Evolutionary conservation across 306 rosid species (phyloP).

Genomic region (Lagenaria siceraria): DNA sequence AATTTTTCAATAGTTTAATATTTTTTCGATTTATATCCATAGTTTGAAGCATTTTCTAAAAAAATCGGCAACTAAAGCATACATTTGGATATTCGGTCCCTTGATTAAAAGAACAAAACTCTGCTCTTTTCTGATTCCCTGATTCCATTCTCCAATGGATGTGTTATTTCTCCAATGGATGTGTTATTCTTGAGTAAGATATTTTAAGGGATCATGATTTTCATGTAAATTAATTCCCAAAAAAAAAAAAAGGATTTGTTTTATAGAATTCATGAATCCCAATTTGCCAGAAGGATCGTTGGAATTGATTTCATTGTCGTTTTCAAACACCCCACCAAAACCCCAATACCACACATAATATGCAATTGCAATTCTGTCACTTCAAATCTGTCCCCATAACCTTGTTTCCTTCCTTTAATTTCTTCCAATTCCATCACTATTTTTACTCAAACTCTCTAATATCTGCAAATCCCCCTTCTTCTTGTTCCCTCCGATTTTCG

Average conservation of each 20-base stretch:
- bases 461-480: neutral
- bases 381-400: neutral
- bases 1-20: no score
- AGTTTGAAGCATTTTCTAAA: no score
- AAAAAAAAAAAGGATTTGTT: neutral
- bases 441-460: neutral
- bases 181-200: neutral
- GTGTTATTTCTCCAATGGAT: neutral
- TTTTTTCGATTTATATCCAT: no score
- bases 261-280: neutral
- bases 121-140: neutral
- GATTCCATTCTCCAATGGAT: neutral
- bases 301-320: neutral
- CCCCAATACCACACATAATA: neutral
- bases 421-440: neutral
- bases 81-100: no score
- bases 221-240: neutral
- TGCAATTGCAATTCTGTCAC: neutral
- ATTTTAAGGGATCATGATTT: neutral
- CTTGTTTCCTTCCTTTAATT: neutral
- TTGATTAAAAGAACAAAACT: no score
- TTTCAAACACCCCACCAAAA: neutral
- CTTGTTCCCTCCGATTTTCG: slow-evolving; percentile 4
- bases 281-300: neutral
- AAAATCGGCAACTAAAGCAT: no score